Evolutionary conservation across 257 asterid species (phyloP).

Genomic region (Orobanche coerulescens): DNA sequence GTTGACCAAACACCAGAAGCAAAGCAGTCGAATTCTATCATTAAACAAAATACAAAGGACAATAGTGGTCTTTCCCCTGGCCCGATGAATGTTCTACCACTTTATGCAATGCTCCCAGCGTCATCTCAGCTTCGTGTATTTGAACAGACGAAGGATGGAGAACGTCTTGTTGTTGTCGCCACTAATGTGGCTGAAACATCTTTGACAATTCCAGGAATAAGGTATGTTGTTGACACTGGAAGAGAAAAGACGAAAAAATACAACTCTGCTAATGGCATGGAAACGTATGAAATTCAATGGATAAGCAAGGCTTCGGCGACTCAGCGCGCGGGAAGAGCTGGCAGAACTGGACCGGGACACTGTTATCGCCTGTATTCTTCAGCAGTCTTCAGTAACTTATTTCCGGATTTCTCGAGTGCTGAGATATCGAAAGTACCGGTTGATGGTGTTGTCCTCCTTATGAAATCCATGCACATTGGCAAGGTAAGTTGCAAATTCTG

Average conservation of each 20-base stretch:
- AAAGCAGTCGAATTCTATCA: constrained; percentile 21
- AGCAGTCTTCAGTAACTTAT: constrained; percentile 62
- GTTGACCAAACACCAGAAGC: constrained; percentile 24
- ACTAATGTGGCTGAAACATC: constrained; percentile 98
- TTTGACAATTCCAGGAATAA: constrained; percentile 91
- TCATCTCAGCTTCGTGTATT: constrained; percentile 87
- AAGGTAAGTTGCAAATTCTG: constrained; percentile 38
- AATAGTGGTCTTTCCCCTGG: constrained; percentile 33
- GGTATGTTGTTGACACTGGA: constrained; percentile 92
- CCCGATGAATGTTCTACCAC: constrained; percentile 62
- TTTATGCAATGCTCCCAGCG: constrained; percentile 98
- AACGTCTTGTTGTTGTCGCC: constrained; percentile 82
- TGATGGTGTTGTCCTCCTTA: constrained; percentile 90
- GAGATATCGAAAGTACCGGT: constrained; percentile 86
- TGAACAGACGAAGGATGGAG: constrained; percentile 64
- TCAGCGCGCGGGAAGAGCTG: constrained; percentile 97
- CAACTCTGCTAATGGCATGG: constrained; percentile 77
- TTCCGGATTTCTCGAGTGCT: constrained; percentile 65
- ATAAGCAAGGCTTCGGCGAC: constrained; percentile 96
- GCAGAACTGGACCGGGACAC: constrained; percentile 96
- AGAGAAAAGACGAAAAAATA: constrained; percentile 80
- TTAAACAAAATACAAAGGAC: constrained; percentile 19
- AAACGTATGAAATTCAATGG: constrained; percentile 77
- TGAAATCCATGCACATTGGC: constrained; percentile 88
- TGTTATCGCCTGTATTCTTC: constrained; percentile 93